A percentile compares a stretch with the other conserved stretches of the same genome.
These are phyloP conservation scores for Colletotrichum cordylinicola DNA, from an alignment of 2,329 filamentous ascomycete species.

Conservation along the genomic window DNA sequence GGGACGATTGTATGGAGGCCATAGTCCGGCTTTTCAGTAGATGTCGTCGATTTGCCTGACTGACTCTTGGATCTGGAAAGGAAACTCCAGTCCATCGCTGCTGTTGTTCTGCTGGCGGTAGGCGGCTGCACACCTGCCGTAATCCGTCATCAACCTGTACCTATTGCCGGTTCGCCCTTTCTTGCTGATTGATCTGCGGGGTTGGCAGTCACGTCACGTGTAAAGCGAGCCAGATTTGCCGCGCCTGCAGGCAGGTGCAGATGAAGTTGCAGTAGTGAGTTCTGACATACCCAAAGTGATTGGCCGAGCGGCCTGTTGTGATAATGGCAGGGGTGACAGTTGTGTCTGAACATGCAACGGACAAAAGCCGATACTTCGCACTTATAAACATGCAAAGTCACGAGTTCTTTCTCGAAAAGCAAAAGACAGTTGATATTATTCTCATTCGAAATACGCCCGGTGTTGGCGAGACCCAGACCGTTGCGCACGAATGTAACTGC, in stretches of 20 bases:
- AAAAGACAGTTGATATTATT: neutral
- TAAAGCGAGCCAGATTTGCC: neutral
- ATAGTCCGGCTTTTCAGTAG: neutral
- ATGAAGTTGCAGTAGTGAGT: neutral
- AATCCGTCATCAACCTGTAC: neutral
- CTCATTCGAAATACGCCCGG: neutral
- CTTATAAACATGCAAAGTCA: neutral
- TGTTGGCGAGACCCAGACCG: neutral
- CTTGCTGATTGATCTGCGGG: neutral
- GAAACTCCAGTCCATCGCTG: neutral
- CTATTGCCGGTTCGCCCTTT: neutral
- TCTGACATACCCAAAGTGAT: neutral
- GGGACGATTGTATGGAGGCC: neutral
- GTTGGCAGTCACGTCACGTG: neutral
- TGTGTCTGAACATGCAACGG: neutral
- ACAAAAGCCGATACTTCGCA: neutral
- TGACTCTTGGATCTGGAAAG: neutral
- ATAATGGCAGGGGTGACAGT: neutral
- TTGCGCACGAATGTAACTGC: neutral
- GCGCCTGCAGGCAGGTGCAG: neutral
- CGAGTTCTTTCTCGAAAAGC: neutral
- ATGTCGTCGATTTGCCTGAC: neutral
- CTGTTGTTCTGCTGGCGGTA: neutral
- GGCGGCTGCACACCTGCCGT: neutral
- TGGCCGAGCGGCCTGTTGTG: neutral